Conservation (phyloP, 1,284 basidiomycete genomes). For the Ceratobasidium sp. region DNA sequence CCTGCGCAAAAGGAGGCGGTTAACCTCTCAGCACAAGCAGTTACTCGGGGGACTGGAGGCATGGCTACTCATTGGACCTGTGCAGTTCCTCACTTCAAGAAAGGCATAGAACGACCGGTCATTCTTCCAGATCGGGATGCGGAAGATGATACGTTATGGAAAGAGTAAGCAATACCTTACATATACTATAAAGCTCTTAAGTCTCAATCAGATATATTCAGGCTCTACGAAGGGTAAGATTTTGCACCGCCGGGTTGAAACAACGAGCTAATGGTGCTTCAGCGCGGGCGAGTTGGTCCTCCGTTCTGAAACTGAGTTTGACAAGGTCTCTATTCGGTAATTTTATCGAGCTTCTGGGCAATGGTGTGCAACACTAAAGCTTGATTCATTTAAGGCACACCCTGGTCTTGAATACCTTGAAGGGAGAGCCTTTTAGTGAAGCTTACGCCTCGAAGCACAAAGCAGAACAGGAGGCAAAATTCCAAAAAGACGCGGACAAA, state of each 20-base stretch:
- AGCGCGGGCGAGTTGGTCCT: conserved; percentile 3
- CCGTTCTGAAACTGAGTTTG: not conserved
- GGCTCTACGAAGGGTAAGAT: conserved; percentile 7
- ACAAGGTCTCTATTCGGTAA: not conserved
- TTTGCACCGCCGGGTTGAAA: not conserved
- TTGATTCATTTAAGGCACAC: not conserved
- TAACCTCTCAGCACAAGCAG: conserved; percentile 2
- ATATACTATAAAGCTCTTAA: not conserved
- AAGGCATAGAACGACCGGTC: not conserved
- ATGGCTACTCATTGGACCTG: conserved; percentile 17
- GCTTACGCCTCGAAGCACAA: too few species aligned
- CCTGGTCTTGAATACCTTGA: not conserved
- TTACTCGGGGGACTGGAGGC: conserved; percentile 16
- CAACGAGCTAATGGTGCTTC: not conserved
- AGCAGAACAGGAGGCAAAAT: too few species aligned
- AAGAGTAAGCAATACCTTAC: not conserved
- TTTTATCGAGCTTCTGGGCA: not conserved
- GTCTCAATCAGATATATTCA: too few species aligned
- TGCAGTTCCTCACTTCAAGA: conserved; percentile 1
- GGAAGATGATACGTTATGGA: not conserved
- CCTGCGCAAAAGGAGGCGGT: not conserved
- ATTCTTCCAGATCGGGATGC: not conserved
- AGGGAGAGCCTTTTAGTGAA: too few species aligned
- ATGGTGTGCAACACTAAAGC: not conserved
- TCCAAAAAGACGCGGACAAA: too few species aligned